These are phyloP conservation scores for Emergomyces africanus DNA, from an alignment of 2,329 filamentous ascomycete species.

Conservation along the genomic window DNA sequence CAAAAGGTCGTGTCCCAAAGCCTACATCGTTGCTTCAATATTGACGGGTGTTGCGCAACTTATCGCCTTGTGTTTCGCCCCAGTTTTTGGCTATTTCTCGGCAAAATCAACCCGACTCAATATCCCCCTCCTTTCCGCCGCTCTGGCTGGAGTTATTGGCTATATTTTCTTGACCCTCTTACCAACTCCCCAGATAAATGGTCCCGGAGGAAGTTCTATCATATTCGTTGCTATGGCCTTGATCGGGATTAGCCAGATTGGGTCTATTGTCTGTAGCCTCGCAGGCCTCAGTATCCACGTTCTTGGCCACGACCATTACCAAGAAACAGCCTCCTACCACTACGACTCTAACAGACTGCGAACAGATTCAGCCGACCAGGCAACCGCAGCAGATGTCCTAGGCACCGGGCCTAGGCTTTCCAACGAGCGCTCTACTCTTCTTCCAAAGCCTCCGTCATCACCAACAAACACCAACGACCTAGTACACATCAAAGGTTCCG, in stretches of 20 bases:
- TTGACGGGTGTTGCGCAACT: conserved; percentile 83
- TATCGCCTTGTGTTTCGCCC: conserved; percentile 70
- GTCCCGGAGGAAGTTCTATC: conserved; percentile 51
- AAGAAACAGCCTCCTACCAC: neutral
- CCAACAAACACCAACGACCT: conserved; percentile 20
- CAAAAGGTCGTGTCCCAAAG: conserved; percentile 70
- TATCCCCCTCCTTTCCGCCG: conserved; percentile 58
- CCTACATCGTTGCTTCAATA: conserved; percentile 78
- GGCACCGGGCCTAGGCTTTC: neutral
- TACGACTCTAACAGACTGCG: neutral
- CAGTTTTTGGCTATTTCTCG: conserved; percentile 76
- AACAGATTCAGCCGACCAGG: neutral
- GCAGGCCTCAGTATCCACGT: conserved; percentile 74
- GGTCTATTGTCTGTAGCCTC: conserved; percentile 91
- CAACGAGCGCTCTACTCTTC: conserved; percentile 20
- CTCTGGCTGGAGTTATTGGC: conserved; percentile 61
- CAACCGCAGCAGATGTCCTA: neutral
- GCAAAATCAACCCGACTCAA: conserved; percentile 55
- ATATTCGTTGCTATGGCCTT: conserved; percentile 68
- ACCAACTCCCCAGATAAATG: conserved; percentile 60
- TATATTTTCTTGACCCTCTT: conserved; percentile 68
- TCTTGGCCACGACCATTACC: conserved; percentile 28
- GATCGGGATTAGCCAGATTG: conserved; percentile 87
- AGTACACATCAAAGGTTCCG: conserved; percentile 72
- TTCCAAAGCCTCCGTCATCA: conserved; percentile 13